Evolutionary conservation across 768 basidiomycete species (phyloP), one percentile per base, ranked within the genome.

Genomic region (Psilocybe subaeruginosa): DNA sequence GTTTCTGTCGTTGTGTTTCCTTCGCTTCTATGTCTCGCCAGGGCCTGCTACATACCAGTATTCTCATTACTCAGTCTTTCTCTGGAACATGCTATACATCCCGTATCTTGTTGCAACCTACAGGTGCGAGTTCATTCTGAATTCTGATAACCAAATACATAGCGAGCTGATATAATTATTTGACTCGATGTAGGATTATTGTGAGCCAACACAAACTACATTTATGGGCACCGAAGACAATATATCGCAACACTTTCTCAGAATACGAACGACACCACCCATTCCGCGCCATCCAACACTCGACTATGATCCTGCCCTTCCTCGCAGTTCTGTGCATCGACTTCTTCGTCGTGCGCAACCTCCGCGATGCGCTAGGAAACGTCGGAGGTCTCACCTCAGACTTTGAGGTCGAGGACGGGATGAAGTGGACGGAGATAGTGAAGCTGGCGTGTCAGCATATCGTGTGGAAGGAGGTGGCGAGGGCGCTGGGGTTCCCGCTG

Each of bases 11-110:
- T 19, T 60, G 27, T 19, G 54, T 29, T 60, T 58, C 47, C n/a
- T 35, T 33, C 63, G 63, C 14, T 55, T 46, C 47, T 64, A 60
- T 29, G 54, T 64, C 17, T 60, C 63, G 27, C 63, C 63, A n/a
- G 59, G 59, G 0, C 56, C 56, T 8, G 12, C 37, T 16, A 45
- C 51, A 8, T 54, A 48, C 35, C 43, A 48, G 8, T 6, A 23
- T 1, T 39, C 23, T n/a, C 31, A 50, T 9, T 53, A 54, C 23
- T 52, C 43, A n/a, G 56, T 61, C 23, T 17, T 64, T 17, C 55
- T 52, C 12, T 30, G 17, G n/a, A 64, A 64, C 31, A 12, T 64
- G 8, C 29, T 64, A 9, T 64, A 64, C 23, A 37, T 64, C 17
- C 46, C 56, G 19, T 58, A 56, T 33, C 23, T 64, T 43, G 48